Evolutionary conservation across 164 flowering plant genomes (phyloP).

Genomic region (Houttuynia cordata): DNA sequence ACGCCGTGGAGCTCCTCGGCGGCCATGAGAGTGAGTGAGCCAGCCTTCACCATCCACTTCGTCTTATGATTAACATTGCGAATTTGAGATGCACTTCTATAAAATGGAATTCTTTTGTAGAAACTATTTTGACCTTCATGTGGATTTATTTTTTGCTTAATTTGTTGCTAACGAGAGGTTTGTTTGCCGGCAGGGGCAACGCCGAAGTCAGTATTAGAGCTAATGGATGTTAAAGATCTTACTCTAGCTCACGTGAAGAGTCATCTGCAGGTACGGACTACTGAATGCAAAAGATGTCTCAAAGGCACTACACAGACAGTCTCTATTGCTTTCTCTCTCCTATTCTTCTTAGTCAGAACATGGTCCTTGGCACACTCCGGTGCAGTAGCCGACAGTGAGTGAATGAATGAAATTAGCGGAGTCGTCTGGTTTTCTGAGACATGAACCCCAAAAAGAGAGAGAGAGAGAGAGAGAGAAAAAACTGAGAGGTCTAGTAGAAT

Average conservation of each 20-base stretch:
- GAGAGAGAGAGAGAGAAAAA: conserved; percentile 6
- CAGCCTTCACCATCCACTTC: too few species aligned
- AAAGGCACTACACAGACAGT: not conserved
- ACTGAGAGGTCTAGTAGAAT: too few species aligned
- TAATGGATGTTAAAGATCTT: conserved; percentile 74
- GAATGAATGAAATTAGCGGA: conserved; percentile 13
- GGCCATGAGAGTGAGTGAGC: conserved; percentile 66
- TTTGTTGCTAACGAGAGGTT: not conserved
- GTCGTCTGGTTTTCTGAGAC: conserved; percentile 17
- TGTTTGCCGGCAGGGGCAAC: conserved; percentile 43
- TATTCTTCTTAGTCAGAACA: conserved; percentile 1
- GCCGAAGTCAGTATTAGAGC: conserved; percentile 75
- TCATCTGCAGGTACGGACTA: conserved; percentile 56
- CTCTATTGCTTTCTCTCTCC: conserved; percentile 5
- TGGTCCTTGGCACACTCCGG: conserved; percentile 16
- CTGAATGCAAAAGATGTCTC: not conserved
- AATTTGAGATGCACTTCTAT: too few species aligned
- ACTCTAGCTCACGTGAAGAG: conserved; percentile 74
- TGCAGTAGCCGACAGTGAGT: conserved; percentile 26
- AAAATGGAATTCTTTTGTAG: too few species aligned
- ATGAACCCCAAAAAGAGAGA: conserved; percentile 14
- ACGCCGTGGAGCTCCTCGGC: conserved; percentile 67
- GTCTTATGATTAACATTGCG: too few species aligned
- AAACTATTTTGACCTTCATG: too few species aligned
- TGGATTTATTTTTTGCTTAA: not conserved